A percentile compares a stretch with the other conserved stretches of the same genome.
phyloP scores from a whole-genome alignment of 768 basidiomycete genomes.

The Auricularia heimuer region DNA sequence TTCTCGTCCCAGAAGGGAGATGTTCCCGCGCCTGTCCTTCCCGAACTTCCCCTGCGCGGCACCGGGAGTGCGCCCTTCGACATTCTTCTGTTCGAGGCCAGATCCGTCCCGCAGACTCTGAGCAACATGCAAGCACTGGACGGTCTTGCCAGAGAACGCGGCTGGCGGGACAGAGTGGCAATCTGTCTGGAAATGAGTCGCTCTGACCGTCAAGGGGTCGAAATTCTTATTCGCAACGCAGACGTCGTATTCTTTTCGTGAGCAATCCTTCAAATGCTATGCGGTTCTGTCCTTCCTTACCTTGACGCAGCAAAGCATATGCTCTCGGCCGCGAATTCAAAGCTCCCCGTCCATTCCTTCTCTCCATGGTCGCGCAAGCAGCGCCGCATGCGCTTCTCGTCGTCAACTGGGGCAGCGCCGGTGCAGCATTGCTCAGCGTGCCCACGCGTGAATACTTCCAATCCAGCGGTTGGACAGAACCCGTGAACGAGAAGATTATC shows the following conservation, averaged over 20 bases:
- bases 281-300: too few relatives aligned
- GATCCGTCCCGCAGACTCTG: constrained; percentile 68
- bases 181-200: constrained; percentile 74
- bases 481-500: constrained; percentile 17
- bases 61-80: constrained; percentile 67
- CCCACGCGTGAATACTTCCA: constrained; percentile 84
- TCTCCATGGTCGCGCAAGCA: constrained; percentile 58
- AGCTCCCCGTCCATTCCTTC: constrained; percentile 65
- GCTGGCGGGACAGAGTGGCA: constrained; percentile 75
- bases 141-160: constrained; percentile 70
- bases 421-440: constrained; percentile 69
- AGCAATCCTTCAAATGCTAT: background rate
- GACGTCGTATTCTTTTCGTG: background rate
- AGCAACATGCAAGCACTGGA: constrained; percentile 72
- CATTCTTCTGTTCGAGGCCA: constrained; percentile 80
- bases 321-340: constrained; percentile 52
- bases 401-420: constrained; percentile 70
- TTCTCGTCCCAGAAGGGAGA: constrained; percentile 24
- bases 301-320: constrained; percentile 43
- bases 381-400: constrained; percentile 72
- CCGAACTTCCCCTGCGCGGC: constrained; percentile 29
- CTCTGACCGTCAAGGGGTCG: constrained; percentile 63
- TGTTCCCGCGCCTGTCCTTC: constrained; percentile 19
- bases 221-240: constrained; percentile 44
- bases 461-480: constrained; percentile 67